Conservation (phyloP, 140 eudicot species). For the Stevia rebaudiana region DNA sequence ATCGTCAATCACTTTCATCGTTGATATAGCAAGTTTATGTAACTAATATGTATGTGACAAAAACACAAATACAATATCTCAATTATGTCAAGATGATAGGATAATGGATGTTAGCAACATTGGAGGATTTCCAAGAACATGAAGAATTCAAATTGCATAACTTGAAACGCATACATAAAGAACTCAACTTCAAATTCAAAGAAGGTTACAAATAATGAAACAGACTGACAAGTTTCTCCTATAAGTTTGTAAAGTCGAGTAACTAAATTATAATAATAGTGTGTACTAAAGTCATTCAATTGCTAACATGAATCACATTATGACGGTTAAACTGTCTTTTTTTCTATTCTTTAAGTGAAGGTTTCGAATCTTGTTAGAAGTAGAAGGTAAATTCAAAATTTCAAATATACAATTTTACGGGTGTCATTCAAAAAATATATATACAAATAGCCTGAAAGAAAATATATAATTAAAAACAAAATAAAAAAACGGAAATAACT, state of each 20-base stretch:
- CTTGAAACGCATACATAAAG: conserved; percentile 21
- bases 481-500: no score
- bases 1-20: background rate
- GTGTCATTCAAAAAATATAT: no score
- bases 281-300: no score
- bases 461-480: no score
- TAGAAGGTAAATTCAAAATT: no score
- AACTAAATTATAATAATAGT: no score
- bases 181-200: conserved; percentile 27
- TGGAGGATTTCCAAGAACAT: conserved; percentile 39
- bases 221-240: background rate
- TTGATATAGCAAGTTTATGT: background rate
- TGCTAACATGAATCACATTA: no score
- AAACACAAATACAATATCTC: conserved; percentile 25
- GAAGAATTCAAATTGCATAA: conserved; percentile 45
- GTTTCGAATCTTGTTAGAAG: no score
- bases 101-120: conserved; percentile 24
- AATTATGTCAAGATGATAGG: conserved; percentile 47
- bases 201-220: background rate
- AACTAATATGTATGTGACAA: background rate
- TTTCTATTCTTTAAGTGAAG: no score
- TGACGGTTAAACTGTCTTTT: no score
- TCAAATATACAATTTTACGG: no score
- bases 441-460: no score
- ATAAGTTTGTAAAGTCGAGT: background rate